Evolutionary conservation across 1,139 yeast species (phyloP).

Genomic region (Saccharomyces hybrid): DNA sequence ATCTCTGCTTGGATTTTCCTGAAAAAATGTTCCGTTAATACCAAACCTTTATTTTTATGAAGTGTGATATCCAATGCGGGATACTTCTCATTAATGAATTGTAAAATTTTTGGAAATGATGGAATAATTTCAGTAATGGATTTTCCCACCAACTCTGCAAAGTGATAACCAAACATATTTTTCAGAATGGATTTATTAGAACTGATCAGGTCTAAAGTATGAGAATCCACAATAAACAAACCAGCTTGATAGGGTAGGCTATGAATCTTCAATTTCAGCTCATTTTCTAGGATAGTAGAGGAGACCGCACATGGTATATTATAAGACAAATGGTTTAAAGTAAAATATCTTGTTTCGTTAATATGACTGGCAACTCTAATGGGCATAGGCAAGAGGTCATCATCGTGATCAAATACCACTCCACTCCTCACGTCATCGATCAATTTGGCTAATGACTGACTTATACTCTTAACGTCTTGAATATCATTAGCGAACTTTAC

Average conservation of each 20-base stretch:
- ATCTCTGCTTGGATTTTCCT: slow-evolving; percentile 42
- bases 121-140: slow-evolving; percentile 59
- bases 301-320: slow-evolving; percentile 65
- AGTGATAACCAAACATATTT: slow-evolving; percentile 62
- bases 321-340: slow-evolving; percentile 41
- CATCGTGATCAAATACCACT: slow-evolving; percentile 26
- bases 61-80: slow-evolving; percentile 34
- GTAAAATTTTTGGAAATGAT: slow-evolving; percentile 48
- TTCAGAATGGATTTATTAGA: slow-evolving; percentile 75
- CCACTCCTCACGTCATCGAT: slow-evolving; percentile 23
- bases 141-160: slow-evolving; percentile 43
- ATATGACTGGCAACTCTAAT: slow-evolving; percentile 38
- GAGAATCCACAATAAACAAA: slow-evolving; percentile 49
- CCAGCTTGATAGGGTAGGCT: slow-evolving; percentile 86
- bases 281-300: slow-evolving; percentile 44
- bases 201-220: slow-evolving; percentile 19
- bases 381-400: slow-evolving; percentile 34
- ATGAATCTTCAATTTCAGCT: slow-evolving; percentile 50
- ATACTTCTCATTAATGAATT: slow-evolving; percentile 40
- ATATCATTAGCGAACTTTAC: slow-evolving; percentile 29
- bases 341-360: slow-evolving; percentile 55
- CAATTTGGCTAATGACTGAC: slow-evolving; percentile 24
- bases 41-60: slow-evolving; percentile 40
- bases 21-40: slow-evolving; percentile 84
- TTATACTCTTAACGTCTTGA: slow-evolving; percentile 20